Percentiles rank a stretch among this genome's conserved stretches.
phyloP scores from a whole-genome alignment of 2,329 filamentous ascomycete genomes.

The Alternaria ethzedia region DNA sequence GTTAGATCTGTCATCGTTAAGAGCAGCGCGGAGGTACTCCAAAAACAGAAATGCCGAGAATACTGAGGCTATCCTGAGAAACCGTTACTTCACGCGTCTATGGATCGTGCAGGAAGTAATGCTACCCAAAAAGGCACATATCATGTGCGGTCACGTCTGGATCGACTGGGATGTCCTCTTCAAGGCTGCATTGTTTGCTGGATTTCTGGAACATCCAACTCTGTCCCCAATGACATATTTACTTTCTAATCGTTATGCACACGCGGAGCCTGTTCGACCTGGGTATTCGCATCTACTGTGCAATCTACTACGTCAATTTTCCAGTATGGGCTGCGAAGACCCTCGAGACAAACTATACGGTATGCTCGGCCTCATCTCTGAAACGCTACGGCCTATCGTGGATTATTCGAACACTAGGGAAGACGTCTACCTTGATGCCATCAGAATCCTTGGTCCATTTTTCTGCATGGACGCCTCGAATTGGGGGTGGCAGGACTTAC shows the following conservation, averaged over 20 bases:
- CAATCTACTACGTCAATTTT: background rate
- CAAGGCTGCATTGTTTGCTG: background rate
- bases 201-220: background rate
- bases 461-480: background rate
- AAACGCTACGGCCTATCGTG: background rate
- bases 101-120: conserved; percentile 14
- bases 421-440: background rate
- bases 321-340: conserved; percentile 1
- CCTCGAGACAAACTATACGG: conserved; percentile 9
- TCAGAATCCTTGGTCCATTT: background rate
- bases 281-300: background rate
- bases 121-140: background rate
- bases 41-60: background rate
- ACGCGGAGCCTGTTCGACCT: background rate
- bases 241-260: background rate
- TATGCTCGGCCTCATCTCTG: conserved; percentile 5
- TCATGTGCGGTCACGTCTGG: conserved; percentile 1
- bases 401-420: background rate
- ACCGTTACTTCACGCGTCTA: conserved; percentile 7
- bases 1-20: background rate
- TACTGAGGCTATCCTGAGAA: background rate
- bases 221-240: background rate
- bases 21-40: background rate
- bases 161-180: background rate
- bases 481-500: background rate